A percentile compares a stretch with the other conserved stretches of the same genome.
Evolutionary conservation across 1,139 yeast genomes (phyloP).

Genomic region (Protomyces lactucae-debilis): DNA sequence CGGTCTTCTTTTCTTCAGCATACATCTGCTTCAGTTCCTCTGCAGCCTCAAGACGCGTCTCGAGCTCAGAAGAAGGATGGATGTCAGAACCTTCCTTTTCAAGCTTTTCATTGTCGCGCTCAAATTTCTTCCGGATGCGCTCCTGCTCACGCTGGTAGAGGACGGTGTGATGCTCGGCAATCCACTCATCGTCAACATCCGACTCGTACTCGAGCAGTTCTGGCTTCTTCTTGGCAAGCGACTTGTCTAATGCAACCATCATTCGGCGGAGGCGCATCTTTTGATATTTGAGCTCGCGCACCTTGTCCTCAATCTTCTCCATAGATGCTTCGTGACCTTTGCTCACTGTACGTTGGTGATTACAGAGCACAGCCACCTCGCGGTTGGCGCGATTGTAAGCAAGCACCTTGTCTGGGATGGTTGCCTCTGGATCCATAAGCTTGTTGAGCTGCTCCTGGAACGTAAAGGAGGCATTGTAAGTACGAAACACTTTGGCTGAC

Average conservation of each 20-base stretch:
- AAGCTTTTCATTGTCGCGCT: slow-evolving; percentile 71
- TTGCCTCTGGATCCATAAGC: slow-evolving; percentile 73
- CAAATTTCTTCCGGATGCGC: slow-evolving; percentile 58
- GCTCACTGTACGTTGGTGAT: slow-evolving; percentile 90
- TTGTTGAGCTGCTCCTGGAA: slow-evolving; percentile 72
- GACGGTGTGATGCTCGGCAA: slow-evolving; percentile 48
- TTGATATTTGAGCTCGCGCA: slow-evolving; percentile 80
- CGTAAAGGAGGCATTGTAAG: slow-evolving; percentile 91
- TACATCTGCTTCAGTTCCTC: slow-evolving; percentile 52
- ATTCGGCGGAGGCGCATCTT: slow-evolving; percentile 67
- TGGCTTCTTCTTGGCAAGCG: slow-evolving; percentile 46
- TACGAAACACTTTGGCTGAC: slow-evolving; percentile 96
- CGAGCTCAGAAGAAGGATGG: slow-evolving; percentile 53
- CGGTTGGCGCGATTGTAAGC: slow-evolving; percentile 91
- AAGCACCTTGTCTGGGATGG: slow-evolving; percentile 80
- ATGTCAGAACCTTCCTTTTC: slow-evolving; percentile 53
- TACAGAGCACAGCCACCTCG: slow-evolving; percentile 91
- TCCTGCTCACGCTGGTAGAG: slow-evolving; percentile 60
- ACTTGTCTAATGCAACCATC: slow-evolving; percentile 62
- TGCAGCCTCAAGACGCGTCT: slow-evolving; percentile 56
- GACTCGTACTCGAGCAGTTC: slow-evolving; percentile 64
- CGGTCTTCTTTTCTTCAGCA: slow-evolving; percentile 56
- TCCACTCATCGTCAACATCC: slow-evolving; percentile 50
- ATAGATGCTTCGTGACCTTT: slow-evolving; percentile 78
- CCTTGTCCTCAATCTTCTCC: slow-evolving; percentile 68